Percentiles rank a stretch among this genome's conserved stretches.
These are phyloP conservation scores for Blastobotrys terrestris DNA, from an alignment of 805 yeast species.

Conservation along the genomic window DNA sequence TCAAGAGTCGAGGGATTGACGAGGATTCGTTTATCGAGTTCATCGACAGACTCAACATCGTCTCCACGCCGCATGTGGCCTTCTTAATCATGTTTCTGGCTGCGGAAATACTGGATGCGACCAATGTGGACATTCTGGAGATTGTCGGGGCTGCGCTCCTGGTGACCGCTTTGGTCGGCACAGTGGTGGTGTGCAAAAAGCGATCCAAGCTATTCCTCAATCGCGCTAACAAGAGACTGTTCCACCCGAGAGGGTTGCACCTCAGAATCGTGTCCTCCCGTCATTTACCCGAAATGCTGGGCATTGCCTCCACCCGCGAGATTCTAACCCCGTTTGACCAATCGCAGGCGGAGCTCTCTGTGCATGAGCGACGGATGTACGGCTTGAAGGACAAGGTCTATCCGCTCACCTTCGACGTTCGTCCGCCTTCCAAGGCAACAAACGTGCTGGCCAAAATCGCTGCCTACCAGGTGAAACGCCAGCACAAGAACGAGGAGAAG, in stretches of 20 bases:
- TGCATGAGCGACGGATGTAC: background rate
- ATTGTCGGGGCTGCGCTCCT: background rate
- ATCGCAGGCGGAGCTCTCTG: background rate
- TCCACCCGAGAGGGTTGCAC: background rate
- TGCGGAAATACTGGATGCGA: background rate
- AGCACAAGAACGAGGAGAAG: background rate
- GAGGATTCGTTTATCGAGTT: background rate
- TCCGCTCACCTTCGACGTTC: background rate
- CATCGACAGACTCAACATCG: background rate
- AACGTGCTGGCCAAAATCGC: background rate
- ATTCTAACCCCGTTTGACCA: background rate
- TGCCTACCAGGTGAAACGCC: background rate
- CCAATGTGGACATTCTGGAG: background rate
- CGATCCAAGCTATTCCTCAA: background rate
- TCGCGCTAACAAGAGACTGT: background rate
- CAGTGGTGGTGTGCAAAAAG: background rate
- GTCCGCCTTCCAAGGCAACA: background rate
- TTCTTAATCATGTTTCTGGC: background rate
- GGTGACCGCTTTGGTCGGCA: background rate
- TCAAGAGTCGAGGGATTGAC: background rate
- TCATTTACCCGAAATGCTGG: background rate
- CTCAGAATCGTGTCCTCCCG: background rate
- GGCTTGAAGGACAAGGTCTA: background rate
- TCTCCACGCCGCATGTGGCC: background rate
- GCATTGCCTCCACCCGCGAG: background rate